A percentile compares a stretch with the other conserved stretches of the same genome.
These are phyloP conservation scores for Cicer pinnatifidum DNA, from an alignment of 306 rosid species.

Conservation along the genomic window DNA sequence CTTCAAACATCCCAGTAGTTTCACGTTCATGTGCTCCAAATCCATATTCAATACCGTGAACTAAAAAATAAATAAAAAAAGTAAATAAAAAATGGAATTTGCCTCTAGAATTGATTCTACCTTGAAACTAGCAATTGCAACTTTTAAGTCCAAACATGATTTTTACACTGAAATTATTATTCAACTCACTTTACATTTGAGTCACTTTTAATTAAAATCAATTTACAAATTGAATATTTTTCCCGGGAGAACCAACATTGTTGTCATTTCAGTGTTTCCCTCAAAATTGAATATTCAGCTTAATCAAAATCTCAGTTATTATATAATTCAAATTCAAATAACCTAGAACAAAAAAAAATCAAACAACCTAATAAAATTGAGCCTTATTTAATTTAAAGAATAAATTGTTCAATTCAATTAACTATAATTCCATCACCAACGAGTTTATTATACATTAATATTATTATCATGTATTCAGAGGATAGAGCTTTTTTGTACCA, in stretches of 20 bases:
- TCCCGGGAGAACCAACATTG: background rate
- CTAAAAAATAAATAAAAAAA: constrained; percentile 46
- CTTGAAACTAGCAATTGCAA: too few relatives aligned
- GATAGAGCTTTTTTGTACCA: constrained; percentile 8
- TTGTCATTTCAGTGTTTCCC: constrained; percentile 27
- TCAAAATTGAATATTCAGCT: constrained; percentile 24
- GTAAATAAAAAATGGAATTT: background rate
- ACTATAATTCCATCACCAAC: background rate
- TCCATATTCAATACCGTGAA: constrained; percentile 87
- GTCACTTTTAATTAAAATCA: too few relatives aligned
- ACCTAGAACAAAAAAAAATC: background rate
- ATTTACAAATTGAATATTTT: too few relatives aligned
- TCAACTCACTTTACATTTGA: too few relatives aligned
- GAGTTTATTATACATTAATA: too few relatives aligned
- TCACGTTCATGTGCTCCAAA: constrained; percentile 91
- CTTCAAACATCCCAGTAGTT: constrained; percentile 82
- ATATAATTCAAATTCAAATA: background rate
- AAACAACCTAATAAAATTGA: background rate
- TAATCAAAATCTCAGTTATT: background rate
- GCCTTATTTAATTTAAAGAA: constrained; percentile 6
- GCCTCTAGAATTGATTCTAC: too few relatives aligned
- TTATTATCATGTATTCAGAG: background rate
- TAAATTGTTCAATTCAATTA: background rate
- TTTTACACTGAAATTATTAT: too few relatives aligned
- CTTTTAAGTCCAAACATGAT: too few relatives aligned